Conservation (phyloP, 148 eudicot genomes). For the Mesembryanthemum crystallinum region DNA sequence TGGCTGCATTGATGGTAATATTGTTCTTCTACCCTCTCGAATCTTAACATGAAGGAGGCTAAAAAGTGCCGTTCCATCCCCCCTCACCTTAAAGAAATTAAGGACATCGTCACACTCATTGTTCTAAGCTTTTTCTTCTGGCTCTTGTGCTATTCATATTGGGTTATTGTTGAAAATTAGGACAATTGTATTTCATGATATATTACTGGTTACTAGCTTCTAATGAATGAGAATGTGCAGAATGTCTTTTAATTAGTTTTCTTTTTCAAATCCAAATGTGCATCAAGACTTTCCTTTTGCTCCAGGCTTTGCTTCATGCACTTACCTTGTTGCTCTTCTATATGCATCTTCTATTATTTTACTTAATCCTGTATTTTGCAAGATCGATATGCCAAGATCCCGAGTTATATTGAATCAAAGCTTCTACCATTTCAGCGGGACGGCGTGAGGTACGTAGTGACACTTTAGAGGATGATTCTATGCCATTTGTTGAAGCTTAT, state of each 20-base stretch:
- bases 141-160: neutral
- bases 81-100: neutral
- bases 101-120: neutral
- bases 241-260: neutral
- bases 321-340: slow-evolving; percentile 9
- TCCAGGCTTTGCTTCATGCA: neutral
- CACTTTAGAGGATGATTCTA: neutral
- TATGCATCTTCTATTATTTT: slow-evolving; percentile 1
- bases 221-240: neutral
- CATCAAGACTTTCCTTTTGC: neutral
- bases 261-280: neutral
- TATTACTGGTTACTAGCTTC: neutral
- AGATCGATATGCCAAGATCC: slow-evolving; percentile 81
- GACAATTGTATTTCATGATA: neutral
- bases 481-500: neutral
- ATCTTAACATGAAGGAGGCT: neutral
- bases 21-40: neutral
- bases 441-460: slow-evolving; percentile 72
- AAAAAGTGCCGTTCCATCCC: neutral
- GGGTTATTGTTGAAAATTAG: neutral
- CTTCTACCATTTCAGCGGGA: slow-evolving; percentile 94
- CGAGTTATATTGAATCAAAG: slow-evolving; percentile 57
- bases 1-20: neutral
- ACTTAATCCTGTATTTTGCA: slow-evolving; percentile 29
- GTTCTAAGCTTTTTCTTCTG: neutral